These are phyloP conservation scores for Blastobotrys aristatus DNA, from an alignment of 1,139 yeast species.

Conservation along the genomic window DNA sequence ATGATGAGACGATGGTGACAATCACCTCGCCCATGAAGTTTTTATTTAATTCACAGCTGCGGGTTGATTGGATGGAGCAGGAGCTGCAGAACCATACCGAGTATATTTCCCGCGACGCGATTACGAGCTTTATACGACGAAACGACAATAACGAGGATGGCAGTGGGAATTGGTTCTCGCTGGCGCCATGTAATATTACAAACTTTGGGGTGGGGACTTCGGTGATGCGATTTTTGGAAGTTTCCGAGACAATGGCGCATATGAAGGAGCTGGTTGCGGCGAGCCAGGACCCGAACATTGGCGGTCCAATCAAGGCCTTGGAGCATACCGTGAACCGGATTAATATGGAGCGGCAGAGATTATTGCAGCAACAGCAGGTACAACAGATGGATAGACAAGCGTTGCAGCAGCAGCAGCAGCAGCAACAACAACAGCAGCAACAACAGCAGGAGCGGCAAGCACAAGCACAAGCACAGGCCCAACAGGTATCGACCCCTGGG, in stretches of 20 bases:
- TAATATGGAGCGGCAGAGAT: conserved; percentile 23
- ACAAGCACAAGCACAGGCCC: not conserved
- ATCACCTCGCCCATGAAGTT: conserved; percentile 56
- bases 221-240: conserved; percentile 65
- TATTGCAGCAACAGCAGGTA: conserved; percentile 9
- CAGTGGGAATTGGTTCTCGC: conserved; percentile 17
- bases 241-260: conserved; percentile 71
- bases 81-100: conserved; percentile 43
- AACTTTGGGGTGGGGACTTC: conserved; percentile 60
- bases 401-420: conserved; percentile 8
- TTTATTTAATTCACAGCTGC: conserved; percentile 54
- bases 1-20: conserved; percentile 66
- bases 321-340: conserved; percentile 40
- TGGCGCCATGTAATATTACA: conserved; percentile 31
- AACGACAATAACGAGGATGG: conserved; percentile 18
- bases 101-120: conserved; percentile 20
- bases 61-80: conserved; percentile 69
- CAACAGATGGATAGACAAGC: conserved; percentile 7
- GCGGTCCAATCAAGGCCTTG: conserved; percentile 58
- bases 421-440: conserved; percentile 8
- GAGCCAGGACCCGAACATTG: conserved; percentile 39
- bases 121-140: conserved; percentile 18
- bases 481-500: not conserved
- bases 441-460: conserved; percentile 1
- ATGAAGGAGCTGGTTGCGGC: conserved; percentile 61